Percentiles rank a stretch among this genome's conserved stretches.
These are phyloP conservation scores for Rhizopogon vulgaris DNA, from an alignment of 768 basidiomycete species.

Conservation along the genomic window DNA sequence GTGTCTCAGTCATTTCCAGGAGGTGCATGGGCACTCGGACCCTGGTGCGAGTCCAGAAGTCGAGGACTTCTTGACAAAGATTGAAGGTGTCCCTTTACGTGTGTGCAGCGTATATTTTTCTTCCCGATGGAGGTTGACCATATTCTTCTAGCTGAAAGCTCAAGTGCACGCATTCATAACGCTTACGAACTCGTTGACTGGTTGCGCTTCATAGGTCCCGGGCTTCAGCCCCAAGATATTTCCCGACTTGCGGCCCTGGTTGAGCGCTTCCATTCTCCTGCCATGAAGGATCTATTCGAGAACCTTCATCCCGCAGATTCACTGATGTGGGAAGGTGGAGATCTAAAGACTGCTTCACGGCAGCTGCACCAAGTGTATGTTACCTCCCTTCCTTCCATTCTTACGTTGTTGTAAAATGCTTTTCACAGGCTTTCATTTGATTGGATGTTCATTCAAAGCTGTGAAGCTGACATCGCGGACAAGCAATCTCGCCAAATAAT, in stretches of 20 bases:
- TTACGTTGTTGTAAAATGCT: not conserved
- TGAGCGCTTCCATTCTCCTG: slow-evolving; percentile 34
- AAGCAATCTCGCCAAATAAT: slow-evolving; percentile 26
- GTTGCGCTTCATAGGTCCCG: slow-evolving; percentile 42
- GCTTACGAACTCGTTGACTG: slow-evolving; percentile 62
- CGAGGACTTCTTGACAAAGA: slow-evolving; percentile 37
- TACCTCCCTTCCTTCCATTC: not conserved
- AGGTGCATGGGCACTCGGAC: not conserved
- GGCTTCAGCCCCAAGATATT: slow-evolving; percentile 32
- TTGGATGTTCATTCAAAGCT: slow-evolving; percentile 36
- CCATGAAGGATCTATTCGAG: slow-evolving; percentile 37
- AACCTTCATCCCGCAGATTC: slow-evolving; percentile 36
- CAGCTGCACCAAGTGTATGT: not conserved
- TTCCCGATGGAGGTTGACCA: not conserved
- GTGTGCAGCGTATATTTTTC: slow-evolving; percentile 17
- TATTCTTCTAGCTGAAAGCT: slow-evolving; percentile 31
- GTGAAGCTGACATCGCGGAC: slow-evolving; percentile 15
- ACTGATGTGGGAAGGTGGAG: slow-evolving; percentile 32
- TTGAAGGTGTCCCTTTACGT: slow-evolving; percentile 44
- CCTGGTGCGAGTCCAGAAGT: slow-evolving; percentile 22
- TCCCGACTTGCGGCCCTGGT: slow-evolving; percentile 35
- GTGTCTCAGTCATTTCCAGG: slow-evolving; percentile 27
- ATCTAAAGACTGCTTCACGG: not conserved
- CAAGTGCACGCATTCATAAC: slow-evolving; percentile 24
- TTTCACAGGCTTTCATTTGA: slow-evolving; percentile 31